phyloP scores from a whole-genome alignment of 1,284 basidiomycete genomes.

The Coniferiporia sulphurascens region DNA sequence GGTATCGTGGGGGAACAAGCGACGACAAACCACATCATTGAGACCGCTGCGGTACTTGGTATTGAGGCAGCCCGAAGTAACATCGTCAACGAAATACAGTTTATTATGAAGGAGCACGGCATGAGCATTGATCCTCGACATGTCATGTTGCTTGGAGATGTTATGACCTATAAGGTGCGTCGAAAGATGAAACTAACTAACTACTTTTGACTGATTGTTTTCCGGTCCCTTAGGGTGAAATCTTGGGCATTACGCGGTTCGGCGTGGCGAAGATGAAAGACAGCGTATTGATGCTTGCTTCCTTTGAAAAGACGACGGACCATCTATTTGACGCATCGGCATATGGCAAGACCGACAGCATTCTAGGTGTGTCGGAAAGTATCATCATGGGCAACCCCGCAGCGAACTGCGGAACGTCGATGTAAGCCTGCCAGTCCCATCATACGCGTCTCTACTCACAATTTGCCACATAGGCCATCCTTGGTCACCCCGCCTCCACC shows the following conservation, averaged over 20 bases:
- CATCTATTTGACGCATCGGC: conserved; percentile 98
- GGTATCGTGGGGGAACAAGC: conserved; percentile 92
- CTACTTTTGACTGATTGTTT: neutral
- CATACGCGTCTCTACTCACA: neutral
- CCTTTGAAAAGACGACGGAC: conserved; percentile 99
- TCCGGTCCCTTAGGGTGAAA: conserved; percentile 71
- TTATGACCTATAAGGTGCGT: conserved; percentile 94
- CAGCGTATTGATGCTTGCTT: conserved; percentile 97
- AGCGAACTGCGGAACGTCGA: conserved; percentile 90
- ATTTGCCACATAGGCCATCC: conserved; percentile 41
- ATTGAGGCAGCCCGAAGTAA: conserved; percentile 95
- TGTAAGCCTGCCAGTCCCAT: conserved; percentile 46
- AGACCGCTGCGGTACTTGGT: conserved; percentile 90
- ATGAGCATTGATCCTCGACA: conserved; percentile 99
- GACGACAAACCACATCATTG: conserved; percentile 96
- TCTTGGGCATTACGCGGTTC: conserved; percentile 97
- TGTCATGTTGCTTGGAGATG: conserved; percentile 97
- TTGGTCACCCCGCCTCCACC: conserved; percentile 50
- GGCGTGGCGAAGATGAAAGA: conserved; percentile 99
- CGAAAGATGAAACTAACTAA: neutral
- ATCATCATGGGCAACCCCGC: conserved; percentile 99
- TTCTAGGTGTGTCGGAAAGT: conserved; percentile 96
- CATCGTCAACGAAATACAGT: conserved; percentile 97
- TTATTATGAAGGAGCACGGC: conserved; percentile 96
- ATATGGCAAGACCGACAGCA: conserved; percentile 92